These are phyloP conservation scores for Cucurbita argyrosperma DNA, from an alignment of 306 rosid species.

Conservation along the genomic window DNA sequence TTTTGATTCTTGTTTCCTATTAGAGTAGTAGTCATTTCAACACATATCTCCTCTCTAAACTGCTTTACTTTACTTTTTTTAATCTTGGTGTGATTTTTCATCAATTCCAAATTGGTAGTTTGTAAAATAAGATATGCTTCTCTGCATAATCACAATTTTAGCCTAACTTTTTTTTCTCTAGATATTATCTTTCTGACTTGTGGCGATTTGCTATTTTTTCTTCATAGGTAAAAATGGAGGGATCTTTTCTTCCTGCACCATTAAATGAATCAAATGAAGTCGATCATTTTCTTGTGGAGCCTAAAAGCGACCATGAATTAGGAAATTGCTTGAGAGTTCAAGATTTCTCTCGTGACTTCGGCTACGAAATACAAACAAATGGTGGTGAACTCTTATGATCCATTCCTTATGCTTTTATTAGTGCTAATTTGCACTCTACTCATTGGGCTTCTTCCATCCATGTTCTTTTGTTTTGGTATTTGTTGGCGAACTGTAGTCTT, in stretches of 20 bases:
- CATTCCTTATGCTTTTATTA: slow-evolving; percentile 2
- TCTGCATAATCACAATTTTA: background rate
- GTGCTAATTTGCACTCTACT: background rate
- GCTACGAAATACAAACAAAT: slow-evolving; percentile 29
- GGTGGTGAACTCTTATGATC: slow-evolving; percentile 18
- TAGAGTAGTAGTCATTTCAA: background rate
- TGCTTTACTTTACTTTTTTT: background rate
- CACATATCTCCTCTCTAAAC: background rate
- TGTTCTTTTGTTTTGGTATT: background rate
- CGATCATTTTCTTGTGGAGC: slow-evolving; percentile 49
- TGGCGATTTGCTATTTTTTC: slow-evolving; percentile 1
- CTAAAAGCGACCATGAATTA: slow-evolving; percentile 36
- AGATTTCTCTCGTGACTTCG: slow-evolving; percentile 30
- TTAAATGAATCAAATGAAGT: slow-evolving; percentile 42
- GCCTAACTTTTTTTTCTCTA: background rate
- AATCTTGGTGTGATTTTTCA: background rate
- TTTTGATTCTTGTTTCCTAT: background rate
- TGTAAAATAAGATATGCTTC: background rate
- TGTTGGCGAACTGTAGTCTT: background rate
- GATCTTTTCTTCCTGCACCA: slow-evolving; percentile 31
- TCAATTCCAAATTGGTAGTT: background rate
- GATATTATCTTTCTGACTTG: slow-evolving; percentile 1
- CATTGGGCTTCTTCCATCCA: background rate
- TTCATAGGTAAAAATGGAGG: slow-evolving; percentile 45
- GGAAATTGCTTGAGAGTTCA: slow-evolving; percentile 27